Evolutionary conservation across 345 rosid species (phyloP).

Genomic region (Syzygium jambos): DNA sequence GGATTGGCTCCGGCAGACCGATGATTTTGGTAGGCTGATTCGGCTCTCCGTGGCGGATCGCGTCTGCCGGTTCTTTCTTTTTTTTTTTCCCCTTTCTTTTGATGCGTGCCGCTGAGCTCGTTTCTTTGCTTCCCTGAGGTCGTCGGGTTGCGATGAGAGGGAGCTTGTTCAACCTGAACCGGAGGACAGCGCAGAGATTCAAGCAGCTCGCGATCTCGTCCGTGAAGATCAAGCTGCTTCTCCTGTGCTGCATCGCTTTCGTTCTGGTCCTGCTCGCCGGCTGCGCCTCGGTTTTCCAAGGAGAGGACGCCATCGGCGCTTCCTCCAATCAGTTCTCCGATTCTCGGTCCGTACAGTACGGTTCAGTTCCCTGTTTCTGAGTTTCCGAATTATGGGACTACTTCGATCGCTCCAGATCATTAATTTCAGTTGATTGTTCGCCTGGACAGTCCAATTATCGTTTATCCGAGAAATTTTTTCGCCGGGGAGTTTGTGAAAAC

Average conservation of each 20-base stretch:
- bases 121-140: not conserved
- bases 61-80: not conserved
- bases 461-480: not conserved
- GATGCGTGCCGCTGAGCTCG: not conserved
- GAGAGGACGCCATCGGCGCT: slow-evolving; percentile 22
- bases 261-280: slow-evolving; percentile 33
- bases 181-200: slow-evolving; percentile 55
- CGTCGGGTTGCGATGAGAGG: slow-evolving; percentile 49
- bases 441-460: not conserved
- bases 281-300: slow-evolving; percentile 26
- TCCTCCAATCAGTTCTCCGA: slow-evolving; percentile 26
- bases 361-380: not conserved
- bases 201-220: slow-evolving; percentile 33
- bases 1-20: not conserved
- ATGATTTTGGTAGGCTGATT: not conserved
- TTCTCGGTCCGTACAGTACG: slow-evolving; percentile 38
- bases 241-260: slow-evolving; percentile 38
- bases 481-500: not conserved
- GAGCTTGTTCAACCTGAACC: slow-evolving; percentile 37
- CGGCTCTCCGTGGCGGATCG: not conserved
- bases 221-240: slow-evolving; percentile 56
- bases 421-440: not conserved
- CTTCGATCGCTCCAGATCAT: not conserved
- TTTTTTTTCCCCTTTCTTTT: too few relatives aligned
- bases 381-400: not conserved